Evolutionary conservation across 768 basidiomycete species (phyloP).

Genomic region (Chiua virens): DNA sequence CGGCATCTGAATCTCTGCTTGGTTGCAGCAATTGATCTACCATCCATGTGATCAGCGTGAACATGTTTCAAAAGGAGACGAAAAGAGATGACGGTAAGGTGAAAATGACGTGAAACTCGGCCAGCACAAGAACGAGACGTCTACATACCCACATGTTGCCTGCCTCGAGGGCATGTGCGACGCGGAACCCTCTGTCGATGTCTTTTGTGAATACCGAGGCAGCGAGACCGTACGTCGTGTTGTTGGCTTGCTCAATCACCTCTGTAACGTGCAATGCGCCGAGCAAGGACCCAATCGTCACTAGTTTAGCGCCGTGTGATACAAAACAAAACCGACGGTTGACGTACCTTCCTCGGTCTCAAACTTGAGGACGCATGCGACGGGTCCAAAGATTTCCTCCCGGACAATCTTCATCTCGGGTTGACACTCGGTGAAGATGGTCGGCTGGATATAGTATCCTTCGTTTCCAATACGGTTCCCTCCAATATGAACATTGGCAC

Average conservation of each 20-base stretch:
- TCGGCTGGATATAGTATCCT: constrained; percentile 74
- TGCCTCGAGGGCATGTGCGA: constrained; percentile 73
- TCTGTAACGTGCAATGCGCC: too few species aligned
- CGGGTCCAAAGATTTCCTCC: constrained; percentile 82
- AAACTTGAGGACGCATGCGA: constrained; percentile 76
- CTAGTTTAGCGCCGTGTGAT: too few species aligned
- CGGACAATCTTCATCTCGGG: constrained; percentile 73
- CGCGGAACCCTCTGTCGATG: constrained; percentile 68
- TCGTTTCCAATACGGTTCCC: constrained; percentile 58
- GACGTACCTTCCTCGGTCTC: constrained; percentile 54
- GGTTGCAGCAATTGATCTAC: constrained; percentile 28
- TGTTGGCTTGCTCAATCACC: constrained; percentile 75
- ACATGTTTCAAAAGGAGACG: too few species aligned
- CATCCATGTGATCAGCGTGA: too few species aligned
- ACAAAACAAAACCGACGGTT: too few species aligned
- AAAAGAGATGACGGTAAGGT: too few species aligned
- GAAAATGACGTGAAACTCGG: too few species aligned
- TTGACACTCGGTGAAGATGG: constrained; percentile 67
- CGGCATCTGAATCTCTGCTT: constrained; percentile 46
- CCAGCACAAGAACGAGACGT: too few species aligned
- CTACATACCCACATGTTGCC: constrained; percentile 70
- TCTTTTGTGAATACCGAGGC: constrained; percentile 84
- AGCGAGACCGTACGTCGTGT: constrained; percentile 84
- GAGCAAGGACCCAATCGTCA: too few species aligned
- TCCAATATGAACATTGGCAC: constrained; percentile 65